phyloP scores from a whole-genome alignment of 306 rosid genomes.

The Adenanthera pavonina region DNA sequence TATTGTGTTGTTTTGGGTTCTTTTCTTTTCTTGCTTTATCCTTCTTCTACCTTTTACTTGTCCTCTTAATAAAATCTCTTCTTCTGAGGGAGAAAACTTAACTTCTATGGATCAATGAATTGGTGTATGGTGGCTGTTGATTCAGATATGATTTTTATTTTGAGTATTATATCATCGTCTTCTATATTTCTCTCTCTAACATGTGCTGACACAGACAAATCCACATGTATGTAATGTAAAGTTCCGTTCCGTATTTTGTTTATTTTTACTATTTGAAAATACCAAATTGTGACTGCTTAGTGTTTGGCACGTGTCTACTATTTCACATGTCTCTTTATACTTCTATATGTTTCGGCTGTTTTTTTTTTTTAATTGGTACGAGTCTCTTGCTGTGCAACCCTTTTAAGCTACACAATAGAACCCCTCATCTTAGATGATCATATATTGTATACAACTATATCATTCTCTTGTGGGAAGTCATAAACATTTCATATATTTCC shows the following conservation, averaged over 20 bases:
- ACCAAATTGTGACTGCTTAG: not conserved
- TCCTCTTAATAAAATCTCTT: not conserved
- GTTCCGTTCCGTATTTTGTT: not conserved
- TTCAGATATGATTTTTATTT: not conserved
- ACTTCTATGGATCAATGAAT: not conserved
- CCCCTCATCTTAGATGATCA: not conserved
- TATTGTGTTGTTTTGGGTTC: not conserved
- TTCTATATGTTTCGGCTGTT: not conserved
- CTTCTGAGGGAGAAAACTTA: not conserved
- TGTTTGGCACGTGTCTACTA: not conserved
- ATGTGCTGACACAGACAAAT: not conserved
- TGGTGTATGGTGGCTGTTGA: not conserved
- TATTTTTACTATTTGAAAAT: not conserved
- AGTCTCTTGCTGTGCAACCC: not conserved
- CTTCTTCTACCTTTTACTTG: not conserved
- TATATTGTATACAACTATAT: not conserved
- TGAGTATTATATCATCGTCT: not conserved
- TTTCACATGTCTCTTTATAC: not conserved
- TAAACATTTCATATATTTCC: not conserved
- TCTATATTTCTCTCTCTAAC: not conserved
- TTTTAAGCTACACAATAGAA: not conserved
- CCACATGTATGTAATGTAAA: not conserved
- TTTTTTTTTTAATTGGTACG: not conserved
- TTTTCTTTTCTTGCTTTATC: not conserved
- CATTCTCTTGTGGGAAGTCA: not conserved